Evolutionary conservation across 441 rosid genomes (phyloP), one percentile per base, ranked within the genome.

Genomic region (Melastoma candidum): DNA sequence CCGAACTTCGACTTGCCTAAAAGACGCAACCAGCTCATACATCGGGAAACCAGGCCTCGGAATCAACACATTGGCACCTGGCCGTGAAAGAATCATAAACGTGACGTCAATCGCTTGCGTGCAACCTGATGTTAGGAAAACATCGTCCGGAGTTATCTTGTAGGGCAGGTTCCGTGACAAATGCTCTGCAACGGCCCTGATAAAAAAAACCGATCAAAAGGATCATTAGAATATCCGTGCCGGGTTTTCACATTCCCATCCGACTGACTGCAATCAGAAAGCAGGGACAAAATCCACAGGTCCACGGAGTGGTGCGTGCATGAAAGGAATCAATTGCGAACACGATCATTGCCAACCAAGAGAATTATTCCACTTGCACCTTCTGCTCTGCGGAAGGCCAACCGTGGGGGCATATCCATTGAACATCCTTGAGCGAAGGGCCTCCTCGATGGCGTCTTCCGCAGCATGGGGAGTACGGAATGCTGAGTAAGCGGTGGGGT

Each of bases 31-130:
- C 0, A 87, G 93, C 65, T 83, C 86, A 57, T 87, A 87, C 41
- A 90, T 83, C 0, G 95, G 96, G 73, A 90, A 90, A 8, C 98
- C 92, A 2, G 98, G 96, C 65, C 82, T 79, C 8, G 95, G 96
- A 51, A 87, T 75, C 64, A 90, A 68, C 48, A 90, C 69, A 61
- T 90, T 87, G 0, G 95, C 90, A 24, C 81, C 81, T 0, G 96
- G 95, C 26, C 72, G 75, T 17, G 88, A 79, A 22, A 90, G 77
- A 90, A 84, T 80, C 1, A 88, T 68, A 54, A 90, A 56, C 12
- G 96, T 87, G 26, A 85, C 96, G 64, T 87, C 97, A 12, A 90
- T 90, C 0, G 95, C 95, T 72, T 90, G 96, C 0, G 95, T 85
- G 83, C 96, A 87, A 29, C 96, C 96, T 0, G 90, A 87, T n/a